phyloP scores from a whole-genome alignment of 805 yeast species.

The Kluyveromyces lactis region DNA sequence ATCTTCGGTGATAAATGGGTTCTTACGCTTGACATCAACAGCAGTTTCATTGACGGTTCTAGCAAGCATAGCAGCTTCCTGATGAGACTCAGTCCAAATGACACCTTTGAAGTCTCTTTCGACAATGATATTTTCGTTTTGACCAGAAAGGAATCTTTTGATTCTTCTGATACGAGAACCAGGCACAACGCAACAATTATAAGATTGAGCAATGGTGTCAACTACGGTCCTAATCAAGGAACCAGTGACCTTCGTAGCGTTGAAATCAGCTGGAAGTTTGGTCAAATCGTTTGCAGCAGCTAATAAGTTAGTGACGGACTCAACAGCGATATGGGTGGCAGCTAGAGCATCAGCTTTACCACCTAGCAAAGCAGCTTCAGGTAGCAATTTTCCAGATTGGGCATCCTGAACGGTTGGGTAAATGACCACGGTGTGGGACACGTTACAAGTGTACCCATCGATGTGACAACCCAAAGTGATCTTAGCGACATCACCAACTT shows the following conservation, averaged over 20 bases:
- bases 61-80: conserved; percentile 40
- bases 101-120: conserved; percentile 92
- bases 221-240: conserved; percentile 62
- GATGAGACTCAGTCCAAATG: conserved; percentile 76
- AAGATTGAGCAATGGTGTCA: conserved; percentile 77
- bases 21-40: conserved; percentile 31
- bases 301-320: conserved; percentile 70
- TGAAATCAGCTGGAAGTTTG: conserved; percentile 41
- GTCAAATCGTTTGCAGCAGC: conserved; percentile 71
- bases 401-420: conserved; percentile 52
- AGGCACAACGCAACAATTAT: conserved; percentile 80
- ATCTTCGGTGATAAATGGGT: conserved; percentile 30
- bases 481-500: conserved; percentile 79
- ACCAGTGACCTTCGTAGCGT: conserved; percentile 47
- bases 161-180: conserved; percentile 89
- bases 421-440: conserved; percentile 79
- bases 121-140: conserved; percentile 83
- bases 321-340: conserved; percentile 85
- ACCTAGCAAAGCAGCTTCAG: conserved; percentile 77
- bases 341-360: conserved; percentile 80
- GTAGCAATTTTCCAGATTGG: conserved; percentile 32
- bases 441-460: conserved; percentile 88
- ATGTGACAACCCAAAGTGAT: conserved; percentile 83
- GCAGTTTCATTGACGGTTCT: conserved; percentile 30
- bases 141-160: conserved; percentile 92